Evolutionary conservation across 2,329 filamentous ascomycete genomes (phyloP).

Genomic region (Colletotrichum agaves): DNA sequence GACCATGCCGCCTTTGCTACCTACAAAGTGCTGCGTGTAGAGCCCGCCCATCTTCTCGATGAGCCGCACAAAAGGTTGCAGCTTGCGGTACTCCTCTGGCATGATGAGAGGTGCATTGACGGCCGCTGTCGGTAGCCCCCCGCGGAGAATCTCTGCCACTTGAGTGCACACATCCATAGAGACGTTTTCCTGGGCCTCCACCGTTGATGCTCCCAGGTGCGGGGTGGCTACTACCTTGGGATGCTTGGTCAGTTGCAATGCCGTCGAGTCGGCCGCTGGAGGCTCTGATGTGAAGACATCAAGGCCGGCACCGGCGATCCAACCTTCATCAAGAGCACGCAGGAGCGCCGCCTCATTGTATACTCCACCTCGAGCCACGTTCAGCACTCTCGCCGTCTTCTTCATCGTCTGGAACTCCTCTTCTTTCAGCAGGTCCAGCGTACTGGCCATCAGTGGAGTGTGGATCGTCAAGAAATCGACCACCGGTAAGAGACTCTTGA

Average conservation of each 20-base stretch:
- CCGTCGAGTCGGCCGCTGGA: conserved; percentile 63
- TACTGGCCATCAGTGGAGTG: conserved; percentile 82
- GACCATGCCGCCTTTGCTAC: conserved; percentile 54
- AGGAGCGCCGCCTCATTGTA: conserved; percentile 81
- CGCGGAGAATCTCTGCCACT: conserved; percentile 77
- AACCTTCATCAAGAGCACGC: conserved; percentile 74
- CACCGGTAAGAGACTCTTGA: conserved; percentile 70
- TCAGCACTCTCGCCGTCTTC: conserved; percentile 76
- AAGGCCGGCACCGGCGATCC: conserved; percentile 80
- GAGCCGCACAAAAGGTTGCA: conserved; percentile 80
- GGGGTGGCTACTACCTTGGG: conserved; percentile 81
- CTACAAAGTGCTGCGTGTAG: conserved; percentile 79
- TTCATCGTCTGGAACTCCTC: conserved; percentile 78
- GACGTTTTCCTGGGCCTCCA: conserved; percentile 87
- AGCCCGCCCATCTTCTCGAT: conserved; percentile 83
- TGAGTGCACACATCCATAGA: conserved; percentile 86
- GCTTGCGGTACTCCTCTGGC: conserved; percentile 80
- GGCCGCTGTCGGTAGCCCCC: conserved; percentile 78
- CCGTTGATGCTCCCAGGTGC: conserved; percentile 81
- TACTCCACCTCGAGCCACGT: conserved; percentile 83
- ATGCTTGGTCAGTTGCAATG: conserved; percentile 73
- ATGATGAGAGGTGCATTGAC: conserved; percentile 86
- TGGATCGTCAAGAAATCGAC: conserved; percentile 85
- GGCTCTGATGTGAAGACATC: conserved; percentile 86
- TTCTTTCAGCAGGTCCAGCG: conserved; percentile 76